These are phyloP conservation scores for Penicillium riverlandense DNA, from an alignment of 495 filamentous ascomycete genomes.

Conservation along the genomic window DNA sequence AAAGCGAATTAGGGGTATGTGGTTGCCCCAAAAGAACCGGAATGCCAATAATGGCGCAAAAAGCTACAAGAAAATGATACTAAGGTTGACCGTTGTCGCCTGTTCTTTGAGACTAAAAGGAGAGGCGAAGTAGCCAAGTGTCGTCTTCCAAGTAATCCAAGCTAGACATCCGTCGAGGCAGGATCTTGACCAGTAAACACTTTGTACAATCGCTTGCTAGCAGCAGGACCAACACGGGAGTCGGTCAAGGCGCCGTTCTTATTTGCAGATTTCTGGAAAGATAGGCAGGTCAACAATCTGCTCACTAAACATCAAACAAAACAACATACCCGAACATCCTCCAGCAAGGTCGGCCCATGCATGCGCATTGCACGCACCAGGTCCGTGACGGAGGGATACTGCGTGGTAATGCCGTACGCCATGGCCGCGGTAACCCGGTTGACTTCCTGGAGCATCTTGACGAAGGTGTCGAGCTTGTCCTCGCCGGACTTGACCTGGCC, in stretches of 20 bases:
- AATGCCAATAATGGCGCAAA: too few relatives aligned
- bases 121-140: too few relatives aligned
- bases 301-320: background rate
- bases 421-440: constrained; percentile 64
- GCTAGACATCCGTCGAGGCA: constrained; percentile 58
- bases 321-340: constrained; percentile 46
- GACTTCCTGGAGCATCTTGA: constrained; percentile 75
- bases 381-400: constrained; percentile 51
- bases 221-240: constrained; percentile 56
- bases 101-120: too few relatives aligned
- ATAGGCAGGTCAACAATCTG: too few relatives aligned
- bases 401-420: constrained; percentile 60
- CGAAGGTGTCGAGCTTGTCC: constrained; percentile 59
- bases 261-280: constrained; percentile 53
- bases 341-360: constrained; percentile 52
- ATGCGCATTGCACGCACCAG: constrained; percentile 53
- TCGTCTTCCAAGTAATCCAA: background rate
- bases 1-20: too few relatives aligned
- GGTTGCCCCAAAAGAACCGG: too few relatives aligned
- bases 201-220: constrained; percentile 67
- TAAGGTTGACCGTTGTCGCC: too few relatives aligned
- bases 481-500: constrained; percentile 75
- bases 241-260: constrained; percentile 60
- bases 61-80: too few relatives aligned
- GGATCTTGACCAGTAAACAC: constrained; percentile 67